Base-by-base conservation (phyloP, 306 rosid species). In the Prosopis cineraria region DNA sequence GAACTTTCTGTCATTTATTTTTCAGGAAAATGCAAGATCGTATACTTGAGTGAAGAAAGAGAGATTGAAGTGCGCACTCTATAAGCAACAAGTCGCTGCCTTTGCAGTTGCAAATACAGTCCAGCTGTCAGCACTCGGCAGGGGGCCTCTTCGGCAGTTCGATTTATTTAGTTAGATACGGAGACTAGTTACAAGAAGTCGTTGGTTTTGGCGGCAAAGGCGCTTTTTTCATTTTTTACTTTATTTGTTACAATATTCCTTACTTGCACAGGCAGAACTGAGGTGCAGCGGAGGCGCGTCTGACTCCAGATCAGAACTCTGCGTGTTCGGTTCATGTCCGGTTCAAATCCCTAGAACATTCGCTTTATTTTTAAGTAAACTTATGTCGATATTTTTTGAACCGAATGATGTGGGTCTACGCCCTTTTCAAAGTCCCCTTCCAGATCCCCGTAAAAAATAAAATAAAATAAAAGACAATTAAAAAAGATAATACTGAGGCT, bases 281-380 rank as follows among this genome's bases (percentile, higher is more conserved):
- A 87, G 91, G 89, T 88, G 88, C 91, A 87, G 83, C 87, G 93
- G 91, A 87, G 81, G 91, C 88, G 91, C 91, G 89, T 85, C 93
- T 89, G 89, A 87, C 90, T 89, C 89, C 90, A 85, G 88, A 89
- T 89, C 90, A 87, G 88, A 89, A 85, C 90, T 90, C 83, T 89
- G 90, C 88, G 91, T 87, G 89, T 87, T 87, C 84, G 88, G 87
- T 83, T 83, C 91, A 87, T 87, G 91, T 89, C 85, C 82, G 90
- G 90, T 89, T 89, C 93, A 89, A 76, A 2, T 1, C 10, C 75
- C 73, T 2, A 1, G 20, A 40, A 56, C 7, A 3, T 3, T 8
- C 29, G 70, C 47, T n/a, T 1, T 1, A 1, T 33, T 9, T 50
- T 19, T n/a, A n/a, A n/a, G n/a, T n/a, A n/a, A n/a, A n/a, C n/a